phyloP scores from a whole-genome alignment of 768 basidiomycete species.

The Russula sp. region DNA sequence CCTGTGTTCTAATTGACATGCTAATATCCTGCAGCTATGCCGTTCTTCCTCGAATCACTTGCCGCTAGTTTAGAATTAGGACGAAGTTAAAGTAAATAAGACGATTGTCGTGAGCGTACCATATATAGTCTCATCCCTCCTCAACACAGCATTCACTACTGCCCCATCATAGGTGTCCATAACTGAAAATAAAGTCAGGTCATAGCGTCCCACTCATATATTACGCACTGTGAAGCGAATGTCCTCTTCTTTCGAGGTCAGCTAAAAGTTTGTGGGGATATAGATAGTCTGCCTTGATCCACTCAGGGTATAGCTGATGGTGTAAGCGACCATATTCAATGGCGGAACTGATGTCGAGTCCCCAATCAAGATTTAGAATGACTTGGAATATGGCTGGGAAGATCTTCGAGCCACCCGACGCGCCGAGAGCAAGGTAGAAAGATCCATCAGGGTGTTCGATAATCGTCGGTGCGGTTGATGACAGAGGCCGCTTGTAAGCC shows the following conservation, averaged over 20 bases:
- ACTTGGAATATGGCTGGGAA: constrained; percentile 76
- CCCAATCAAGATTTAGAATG: constrained; percentile 75
- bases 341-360: constrained; percentile 69
- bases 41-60: constrained; percentile 89
- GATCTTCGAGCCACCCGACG: constrained; percentile 83
- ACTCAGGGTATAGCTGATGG: constrained; percentile 72
- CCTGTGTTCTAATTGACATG: not conserved
- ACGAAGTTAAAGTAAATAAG: not conserved
- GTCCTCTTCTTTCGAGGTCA: constrained; percentile 54
- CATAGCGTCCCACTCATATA: not conserved
- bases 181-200: constrained; percentile 34
- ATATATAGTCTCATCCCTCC: constrained; percentile 49
- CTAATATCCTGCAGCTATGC: constrained; percentile 84
- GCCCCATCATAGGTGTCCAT: constrained; percentile 63
- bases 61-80: constrained; percentile 46
- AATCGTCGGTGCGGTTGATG: constrained; percentile 78
- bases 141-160: constrained; percentile 66
- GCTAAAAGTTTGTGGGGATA: constrained; percentile 54
- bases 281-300: constrained; percentile 54
- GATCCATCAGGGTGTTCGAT: constrained; percentile 70
- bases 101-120: constrained; percentile 40
- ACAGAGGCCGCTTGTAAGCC: constrained; percentile 83
- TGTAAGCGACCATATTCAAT: constrained; percentile 85
- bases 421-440: constrained; percentile 71
- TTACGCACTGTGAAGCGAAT: constrained; percentile 58